Percentiles rank a stretch among this genome's conserved stretches.
Conservation (phyloP, 345 rosid species). For the Sonneratia alba region DNA sequence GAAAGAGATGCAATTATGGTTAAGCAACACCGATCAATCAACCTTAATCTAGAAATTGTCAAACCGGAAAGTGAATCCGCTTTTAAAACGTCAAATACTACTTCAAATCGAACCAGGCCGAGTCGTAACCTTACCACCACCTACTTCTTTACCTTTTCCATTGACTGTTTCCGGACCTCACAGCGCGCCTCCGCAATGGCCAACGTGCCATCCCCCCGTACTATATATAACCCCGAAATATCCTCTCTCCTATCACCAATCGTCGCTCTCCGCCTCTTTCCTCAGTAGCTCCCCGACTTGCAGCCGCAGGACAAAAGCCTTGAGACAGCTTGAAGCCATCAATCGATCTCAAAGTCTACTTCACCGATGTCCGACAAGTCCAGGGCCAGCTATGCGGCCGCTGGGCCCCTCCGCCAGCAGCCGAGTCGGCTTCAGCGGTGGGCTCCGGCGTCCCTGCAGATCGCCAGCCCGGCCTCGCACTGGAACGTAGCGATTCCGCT, state of each 20-base stretch:
- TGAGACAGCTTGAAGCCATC: neutral
- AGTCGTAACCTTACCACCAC: too few species aligned
- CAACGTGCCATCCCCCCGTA: neutral
- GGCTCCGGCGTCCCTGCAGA: constrained; percentile 59
- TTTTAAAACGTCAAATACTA: too few species aligned
- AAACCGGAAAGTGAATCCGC: too few species aligned
- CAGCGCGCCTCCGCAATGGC: too few species aligned
- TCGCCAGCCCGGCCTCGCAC: constrained; percentile 27
- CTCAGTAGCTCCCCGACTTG: neutral
- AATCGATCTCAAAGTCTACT: neutral
- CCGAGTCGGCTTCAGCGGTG: constrained; percentile 69
- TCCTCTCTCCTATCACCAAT: too few species aligned
- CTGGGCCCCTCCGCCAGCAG: neutral
- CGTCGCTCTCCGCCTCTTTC: neutral
- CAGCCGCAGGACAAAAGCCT: neutral
- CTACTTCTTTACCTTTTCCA: too few species aligned
- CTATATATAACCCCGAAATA: too few species aligned
- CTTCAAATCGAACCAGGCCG: too few species aligned
- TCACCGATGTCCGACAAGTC: neutral
- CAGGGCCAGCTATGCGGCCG: neutral
- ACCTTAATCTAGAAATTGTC: too few species aligned
- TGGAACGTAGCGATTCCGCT: constrained; percentile 93
- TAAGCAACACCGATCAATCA: too few species aligned
- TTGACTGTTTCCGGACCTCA: too few species aligned
- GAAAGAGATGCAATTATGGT: too few species aligned